Conservation (phyloP, 75 land plant species). For the Sequoiadendron giganteum region DNA sequence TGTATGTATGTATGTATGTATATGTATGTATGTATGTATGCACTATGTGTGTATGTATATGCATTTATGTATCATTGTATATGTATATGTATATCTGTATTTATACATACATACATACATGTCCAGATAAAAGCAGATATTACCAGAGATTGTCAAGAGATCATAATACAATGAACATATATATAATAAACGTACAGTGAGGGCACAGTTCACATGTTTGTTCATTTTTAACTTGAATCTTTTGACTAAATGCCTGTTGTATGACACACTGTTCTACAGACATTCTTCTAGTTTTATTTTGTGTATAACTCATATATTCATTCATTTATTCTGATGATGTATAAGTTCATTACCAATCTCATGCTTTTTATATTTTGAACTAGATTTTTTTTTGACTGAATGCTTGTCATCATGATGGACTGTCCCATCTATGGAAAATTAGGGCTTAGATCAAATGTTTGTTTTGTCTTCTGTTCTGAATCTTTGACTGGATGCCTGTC, state of each 20-base stretch:
- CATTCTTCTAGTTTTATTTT: no score
- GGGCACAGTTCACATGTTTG: no score
- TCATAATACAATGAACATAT: background rate
- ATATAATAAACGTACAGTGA: no score
- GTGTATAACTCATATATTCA: no score
- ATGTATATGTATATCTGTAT: no score
- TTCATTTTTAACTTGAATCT: background rate
- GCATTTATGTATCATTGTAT: no score
- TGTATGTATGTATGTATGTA: no score
- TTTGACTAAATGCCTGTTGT: background rate
- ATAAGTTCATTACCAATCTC: background rate
- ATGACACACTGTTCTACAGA: background rate
- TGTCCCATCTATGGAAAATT: background rate
- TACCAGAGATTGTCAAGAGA: background rate
- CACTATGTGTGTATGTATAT: no score
- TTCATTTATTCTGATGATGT: background rate
- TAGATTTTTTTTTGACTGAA: background rate
- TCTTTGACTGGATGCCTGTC: background rate
- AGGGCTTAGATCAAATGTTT: no score
- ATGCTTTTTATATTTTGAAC: background rate
- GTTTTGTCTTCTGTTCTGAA: background rate
- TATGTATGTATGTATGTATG: no score
- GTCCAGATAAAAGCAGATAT: background rate
- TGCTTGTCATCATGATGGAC: background rate
- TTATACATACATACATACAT: no score